Percentiles rank a stretch among this genome's conserved stretches.
These are phyloP conservation scores for Neopestalotiopsis sp. DNA, from an alignment of 2,329 filamentous ascomycete genomes.

Conservation along the genomic window DNA sequence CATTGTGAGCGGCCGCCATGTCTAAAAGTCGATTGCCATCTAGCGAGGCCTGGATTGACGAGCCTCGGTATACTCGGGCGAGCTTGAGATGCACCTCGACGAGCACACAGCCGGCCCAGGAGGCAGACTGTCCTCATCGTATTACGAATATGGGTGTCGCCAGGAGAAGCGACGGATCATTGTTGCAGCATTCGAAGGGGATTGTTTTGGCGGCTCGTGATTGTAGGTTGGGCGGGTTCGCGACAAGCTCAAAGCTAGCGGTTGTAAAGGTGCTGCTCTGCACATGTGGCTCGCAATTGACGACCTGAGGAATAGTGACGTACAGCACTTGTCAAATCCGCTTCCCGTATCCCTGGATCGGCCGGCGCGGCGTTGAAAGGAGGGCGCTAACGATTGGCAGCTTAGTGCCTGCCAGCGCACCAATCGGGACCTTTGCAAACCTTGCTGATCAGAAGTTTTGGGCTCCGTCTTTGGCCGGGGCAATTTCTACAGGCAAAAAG, in stretches of 20 bases:
- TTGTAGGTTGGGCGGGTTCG: not conserved
- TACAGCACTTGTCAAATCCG: conserved; percentile 2
- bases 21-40: conserved; percentile 30
- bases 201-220: not conserved
- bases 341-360: not conserved
- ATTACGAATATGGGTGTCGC: conserved; percentile 22
- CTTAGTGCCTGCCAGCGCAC: not conserved
- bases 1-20: conserved; percentile 17
- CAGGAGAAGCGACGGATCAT: conserved; percentile 16
- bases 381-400: not conserved
- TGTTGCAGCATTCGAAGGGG: conserved; percentile 16
- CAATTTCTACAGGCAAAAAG: conserved; percentile 18
- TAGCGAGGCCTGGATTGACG: not conserved
- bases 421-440: conserved; percentile 7
- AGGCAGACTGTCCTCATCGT: conserved; percentile 53
- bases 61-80: conserved; percentile 21
- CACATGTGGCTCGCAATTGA: not conserved
- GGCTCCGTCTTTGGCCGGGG: conserved; percentile 10
- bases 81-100: conserved; percentile 20
- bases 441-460: not conserved
- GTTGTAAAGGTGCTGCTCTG: not conserved
- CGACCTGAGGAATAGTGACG: conserved; percentile 14
- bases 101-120: conserved; percentile 51
- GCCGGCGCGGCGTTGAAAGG: conserved; percentile 2
- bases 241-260: conserved; percentile 4